Evolutionary conservation across 768 basidiomycete species (phyloP), one percentile per base, ranked within the genome.

Genomic region (Suillus hirtellus): DNA sequence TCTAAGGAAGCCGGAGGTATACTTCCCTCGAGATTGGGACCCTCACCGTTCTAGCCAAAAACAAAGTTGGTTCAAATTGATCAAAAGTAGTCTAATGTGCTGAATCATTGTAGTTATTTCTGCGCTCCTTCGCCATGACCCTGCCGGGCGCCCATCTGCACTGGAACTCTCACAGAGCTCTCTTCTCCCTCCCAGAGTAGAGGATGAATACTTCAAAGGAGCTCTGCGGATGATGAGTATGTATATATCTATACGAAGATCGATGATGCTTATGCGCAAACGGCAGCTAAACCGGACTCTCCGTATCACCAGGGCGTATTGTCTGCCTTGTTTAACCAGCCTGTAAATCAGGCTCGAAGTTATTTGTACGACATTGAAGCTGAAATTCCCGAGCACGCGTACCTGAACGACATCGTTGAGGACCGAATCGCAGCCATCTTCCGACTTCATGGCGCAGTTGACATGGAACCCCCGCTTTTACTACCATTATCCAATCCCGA

Each of bases 371-470:
- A 95, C 65, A 77, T 81, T 49, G 87, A 90, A 63, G 78, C 82
- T 6, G 87, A 89, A 66, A 76, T 85, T 24, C 86, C 89, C 5
- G 89, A 92, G 70, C 84, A 92, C 74, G 80, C 87, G 8, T 81
- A 86, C 24, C 72, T 96, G 67, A 90, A 87, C 68, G 84, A 86
- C 12, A 86, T 89, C 4, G 92, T 96, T 6, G 83, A 89, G 65
- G 92, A 95, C 56, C 86, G 87, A 19, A 78, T 97, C 5, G 80
- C 84, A 3, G 79, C 88, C 2, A 87, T 95, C 19, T 96, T 96
- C 75, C 86, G 89, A 43, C 81, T 96, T 5, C 96, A 96, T 70
- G 96, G 96, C 7, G 95, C 96, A 3, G 86, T 96, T 1, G 87
- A 95, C 66, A 89, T 89, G 75, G 91, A 92, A 67, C 89, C 94